Evolutionary conservation across 768 basidiomycete species (phyloP).

Genomic region (Agrocybe praecox): DNA sequence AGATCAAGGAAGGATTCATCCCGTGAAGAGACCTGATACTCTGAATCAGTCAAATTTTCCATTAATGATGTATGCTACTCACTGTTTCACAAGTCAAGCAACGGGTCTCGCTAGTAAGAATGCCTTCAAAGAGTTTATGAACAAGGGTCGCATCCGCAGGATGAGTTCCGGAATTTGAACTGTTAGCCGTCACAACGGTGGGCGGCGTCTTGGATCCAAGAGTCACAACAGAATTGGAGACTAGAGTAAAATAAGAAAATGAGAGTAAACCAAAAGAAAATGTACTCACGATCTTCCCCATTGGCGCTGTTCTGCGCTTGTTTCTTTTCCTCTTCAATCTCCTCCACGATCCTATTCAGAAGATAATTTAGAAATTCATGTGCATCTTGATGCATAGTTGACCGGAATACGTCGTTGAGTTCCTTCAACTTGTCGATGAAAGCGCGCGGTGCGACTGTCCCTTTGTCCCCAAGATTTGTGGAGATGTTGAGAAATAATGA

Average conservation of each 20-base stretch:
- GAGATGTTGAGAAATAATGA: constrained; percentile 90
- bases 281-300: constrained; percentile 67
- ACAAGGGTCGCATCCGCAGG: constrained; percentile 74
- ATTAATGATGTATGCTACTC: constrained; percentile 25
- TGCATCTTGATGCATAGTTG: constrained; percentile 95
- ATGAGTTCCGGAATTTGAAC: constrained; percentile 48
- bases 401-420: constrained; percentile 88
- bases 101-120: constrained; percentile 94
- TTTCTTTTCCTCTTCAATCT: constrained; percentile 77
- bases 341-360: constrained; percentile 91
- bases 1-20: constrained; percentile 97
- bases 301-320: constrained; percentile 37
- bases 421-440: constrained; percentile 95
- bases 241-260: constrained; percentile 34
- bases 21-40: constrained; percentile 78
- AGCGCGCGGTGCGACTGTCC: constrained; percentile 85
- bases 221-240: constrained; percentile 62
- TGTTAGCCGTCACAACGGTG: constrained; percentile 39
- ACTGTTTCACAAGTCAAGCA: constrained; percentile 98
- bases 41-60: constrained; percentile 11
- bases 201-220: constrained; percentile 48
- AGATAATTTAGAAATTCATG: constrained; percentile 98
- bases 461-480: constrained; percentile 73
- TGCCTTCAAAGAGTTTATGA: constrained; percentile 91
- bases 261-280: constrained; percentile 1